phyloP scores from a whole-genome alignment of 805 yeast species.

The Saccharomycopsis sp. region DNA sequence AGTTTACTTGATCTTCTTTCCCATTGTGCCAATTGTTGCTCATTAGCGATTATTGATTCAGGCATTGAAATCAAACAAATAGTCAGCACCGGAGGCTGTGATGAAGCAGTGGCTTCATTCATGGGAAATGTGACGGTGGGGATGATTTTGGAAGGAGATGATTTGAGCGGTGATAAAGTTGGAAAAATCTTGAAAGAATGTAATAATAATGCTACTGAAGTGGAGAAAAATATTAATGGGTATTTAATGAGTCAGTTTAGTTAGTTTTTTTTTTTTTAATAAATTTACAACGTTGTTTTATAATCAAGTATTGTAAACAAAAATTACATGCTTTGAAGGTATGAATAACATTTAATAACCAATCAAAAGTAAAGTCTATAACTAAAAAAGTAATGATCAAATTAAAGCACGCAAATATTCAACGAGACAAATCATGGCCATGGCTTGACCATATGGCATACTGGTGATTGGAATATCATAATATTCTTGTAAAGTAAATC shows the following conservation, averaged over 20 bases:
- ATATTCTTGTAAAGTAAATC: slow-evolving; percentile 25
- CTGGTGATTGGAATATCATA: slow-evolving; percentile 27
- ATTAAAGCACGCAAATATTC: slow-evolving; percentile 19
- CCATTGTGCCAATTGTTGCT: slow-evolving; percentile 51
- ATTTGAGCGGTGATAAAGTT: slow-evolving; percentile 21
- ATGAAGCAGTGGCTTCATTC: slow-evolving; percentile 31
- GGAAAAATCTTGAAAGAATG: slow-evolving; percentile 11
- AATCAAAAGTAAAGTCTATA: no score
- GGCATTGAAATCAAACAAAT: slow-evolving; percentile 73
- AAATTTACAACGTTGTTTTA: no score
- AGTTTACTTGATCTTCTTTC: slow-evolving; percentile 31
- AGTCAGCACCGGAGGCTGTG: slow-evolving; percentile 50
- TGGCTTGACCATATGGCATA: slow-evolving; percentile 30
- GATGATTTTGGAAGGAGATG: slow-evolving; percentile 35
- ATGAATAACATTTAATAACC: no score
- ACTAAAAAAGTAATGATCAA: no score
- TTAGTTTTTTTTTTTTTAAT: no score
- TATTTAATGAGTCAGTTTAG: slow-evolving; percentile 7
- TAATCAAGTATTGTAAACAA: no score
- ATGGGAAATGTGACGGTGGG: slow-evolving; percentile 52
- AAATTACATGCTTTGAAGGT: no score
- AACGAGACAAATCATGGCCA: slow-evolving; percentile 30
- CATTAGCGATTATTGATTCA: slow-evolving; percentile 74
- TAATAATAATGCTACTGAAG: slow-evolving; percentile 12
- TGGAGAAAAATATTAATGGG: slow-evolving; percentile 10